phyloP scores from a whole-genome alignment of 2,329 filamentous ascomycete genomes.

The Venturiaceae sp. region DNA sequence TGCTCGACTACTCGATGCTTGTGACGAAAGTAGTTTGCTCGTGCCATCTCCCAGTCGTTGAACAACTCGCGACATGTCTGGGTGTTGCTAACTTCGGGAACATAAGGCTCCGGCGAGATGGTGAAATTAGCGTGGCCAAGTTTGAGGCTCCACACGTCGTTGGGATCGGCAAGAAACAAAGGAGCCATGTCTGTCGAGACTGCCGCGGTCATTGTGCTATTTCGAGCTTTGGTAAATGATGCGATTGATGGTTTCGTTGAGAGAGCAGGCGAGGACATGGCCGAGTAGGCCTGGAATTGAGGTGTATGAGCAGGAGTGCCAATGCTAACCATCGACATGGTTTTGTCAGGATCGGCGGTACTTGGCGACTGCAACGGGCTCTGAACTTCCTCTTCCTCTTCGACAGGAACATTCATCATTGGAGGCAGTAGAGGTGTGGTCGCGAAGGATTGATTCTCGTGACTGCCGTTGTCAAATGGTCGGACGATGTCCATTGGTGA shows the following conservation, averaged over 20 bases:
- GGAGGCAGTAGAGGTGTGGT: conserved; percentile 82
- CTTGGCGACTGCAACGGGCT: conserved; percentile 84
- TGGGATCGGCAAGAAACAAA: conserved; percentile 53
- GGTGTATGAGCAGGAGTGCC: conserved; percentile 32
- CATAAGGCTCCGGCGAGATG: conserved; percentile 73
- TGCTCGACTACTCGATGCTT: conserved; percentile 81
- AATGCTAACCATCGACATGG: conserved; percentile 22
- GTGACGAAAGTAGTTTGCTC: conserved; percentile 82
- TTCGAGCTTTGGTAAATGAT: conserved; percentile 45
- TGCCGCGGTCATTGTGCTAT: conserved; percentile 14
- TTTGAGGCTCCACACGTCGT: conserved; percentile 74
- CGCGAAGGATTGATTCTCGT: conserved; percentile 52
- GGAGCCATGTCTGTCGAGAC: conserved; percentile 48
- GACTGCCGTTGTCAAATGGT: conserved; percentile 35
- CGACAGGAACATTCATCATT: conserved; percentile 42
- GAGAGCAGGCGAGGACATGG: conserved; percentile 58
- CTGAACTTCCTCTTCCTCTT: conserved; percentile 40
- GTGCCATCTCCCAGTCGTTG: conserved; percentile 72
- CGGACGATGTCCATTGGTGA: conserved; percentile 29
- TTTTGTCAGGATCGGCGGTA: conserved; percentile 49
- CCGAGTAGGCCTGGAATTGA: conserved; percentile 36
- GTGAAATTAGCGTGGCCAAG: conserved; percentile 92
- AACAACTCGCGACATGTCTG: conserved; percentile 56
- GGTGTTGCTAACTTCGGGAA: conserved; percentile 52
- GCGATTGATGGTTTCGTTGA: conserved; percentile 69